These are phyloP conservation scores for Fusarium zealandicum DNA, from an alignment of 2,329 filamentous ascomycete species.

Conservation along the genomic window DNA sequence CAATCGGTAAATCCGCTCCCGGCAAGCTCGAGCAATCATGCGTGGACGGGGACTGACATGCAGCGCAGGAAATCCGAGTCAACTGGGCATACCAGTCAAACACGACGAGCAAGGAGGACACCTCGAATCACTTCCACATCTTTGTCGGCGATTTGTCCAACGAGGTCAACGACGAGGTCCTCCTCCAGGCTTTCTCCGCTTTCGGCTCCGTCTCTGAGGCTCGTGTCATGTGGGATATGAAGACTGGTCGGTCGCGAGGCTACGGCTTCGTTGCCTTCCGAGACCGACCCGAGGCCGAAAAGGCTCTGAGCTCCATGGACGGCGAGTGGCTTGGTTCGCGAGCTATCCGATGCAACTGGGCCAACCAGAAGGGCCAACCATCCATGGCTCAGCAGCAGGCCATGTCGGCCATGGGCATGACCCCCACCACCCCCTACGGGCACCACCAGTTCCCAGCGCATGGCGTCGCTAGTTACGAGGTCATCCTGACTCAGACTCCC, in stretches of 20 bases:
- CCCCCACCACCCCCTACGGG: conserved; percentile 92
- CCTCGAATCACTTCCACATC: conserved; percentile 97
- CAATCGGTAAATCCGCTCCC: conserved; percentile 71
- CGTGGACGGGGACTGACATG: conserved; percentile 33
- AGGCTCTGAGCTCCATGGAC: conserved; percentile 96
- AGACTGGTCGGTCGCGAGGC: conserved; percentile 94
- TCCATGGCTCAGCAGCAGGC: conserved; percentile 98
- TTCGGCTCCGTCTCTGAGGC: conserved; percentile 97
- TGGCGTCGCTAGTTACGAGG: conserved; percentile 95
- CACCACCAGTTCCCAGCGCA: conserved; percentile 98
- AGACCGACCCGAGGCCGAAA: conserved; percentile 91
- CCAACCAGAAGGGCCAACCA: conserved; percentile 99
- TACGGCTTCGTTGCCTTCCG: conserved; percentile 99
- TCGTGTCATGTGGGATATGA: conserved; percentile 99
- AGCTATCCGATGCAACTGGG: conserved; percentile 99
- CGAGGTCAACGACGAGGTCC: conserved; percentile 96
- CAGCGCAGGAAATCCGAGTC: conserved; percentile 87
- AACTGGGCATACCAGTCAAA: conserved; percentile 99
- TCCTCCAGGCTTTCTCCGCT: conserved; percentile 91
- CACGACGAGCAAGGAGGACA: conserved; percentile 93
- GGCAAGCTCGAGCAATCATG: conserved; percentile 4
- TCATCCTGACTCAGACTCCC: conserved; percentile 93
- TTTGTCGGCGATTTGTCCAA: conserved; percentile 98
- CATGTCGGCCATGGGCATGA: conserved; percentile 98
- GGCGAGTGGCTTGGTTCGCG: conserved; percentile 98